Base-by-base conservation (phyloP, 2,329 filamentous ascomycete genomes). In the Penicillium paneum region DNA sequence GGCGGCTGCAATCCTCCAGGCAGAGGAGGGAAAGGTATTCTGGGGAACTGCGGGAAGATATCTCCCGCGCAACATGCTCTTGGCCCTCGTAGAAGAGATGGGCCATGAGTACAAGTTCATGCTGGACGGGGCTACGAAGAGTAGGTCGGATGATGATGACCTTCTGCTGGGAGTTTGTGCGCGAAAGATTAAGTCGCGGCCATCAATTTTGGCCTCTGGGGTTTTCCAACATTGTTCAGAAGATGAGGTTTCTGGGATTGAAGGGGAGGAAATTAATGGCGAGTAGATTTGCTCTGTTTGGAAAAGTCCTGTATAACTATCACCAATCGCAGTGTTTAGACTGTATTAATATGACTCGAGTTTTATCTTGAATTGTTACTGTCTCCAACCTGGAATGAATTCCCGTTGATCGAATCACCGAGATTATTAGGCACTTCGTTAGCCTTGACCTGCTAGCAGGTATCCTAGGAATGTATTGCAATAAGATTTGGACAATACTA, bases 1-100 rank as follows among this genome's bases (percentile, higher is more conserved):
- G 8, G n/a, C 35, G 19, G 8, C 35, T 15, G 15, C 24, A 10
- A 7, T 28, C 11, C 41, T 15, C 15, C 24, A 44, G 17, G n/a
- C 29, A 6, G 52, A 62, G 36, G 15, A 49, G 11, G 53, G 54
- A 12, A 55, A 54, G 28, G 49, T 32, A 3, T 59, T 56, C 21
- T 63, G 58, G 62, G 57, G 60, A 2, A 58, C 58, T 1, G 52
- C 46, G 11, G 58, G 58, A 1, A 40, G 41, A 21, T 60, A 58
- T 32, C 26, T 60, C 5, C 47, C 53, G 17, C n/a, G n/a, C 42
- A 19, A 8, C 35, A 49, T 21, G 49, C 48, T 17, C 11, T 59
- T n/a, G 28, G 53, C 3, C 44, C 42, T 44, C 1, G 28, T 31
- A 12, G 28, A 32, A n/a, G 32, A 12, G 42, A 44, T 44, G 26